Evolutionary conservation across 2,329 filamentous ascomycete species (phyloP), one percentile per base, ranked within the genome.

Genomic region (Ophiostoma fasciatum): DNA sequence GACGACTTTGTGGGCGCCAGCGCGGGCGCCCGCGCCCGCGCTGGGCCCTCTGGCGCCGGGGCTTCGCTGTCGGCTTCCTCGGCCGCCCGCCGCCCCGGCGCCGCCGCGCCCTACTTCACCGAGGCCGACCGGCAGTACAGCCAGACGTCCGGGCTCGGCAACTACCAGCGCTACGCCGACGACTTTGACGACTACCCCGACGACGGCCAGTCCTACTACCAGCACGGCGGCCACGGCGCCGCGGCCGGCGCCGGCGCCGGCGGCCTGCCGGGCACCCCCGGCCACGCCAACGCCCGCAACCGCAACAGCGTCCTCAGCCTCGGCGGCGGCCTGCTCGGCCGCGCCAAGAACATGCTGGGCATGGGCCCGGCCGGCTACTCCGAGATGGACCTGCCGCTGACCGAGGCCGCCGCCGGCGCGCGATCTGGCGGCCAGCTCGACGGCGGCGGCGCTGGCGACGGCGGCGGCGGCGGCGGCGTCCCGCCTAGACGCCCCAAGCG

Each of bases 301-400:
- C 72, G 90, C 48, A 94, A 93, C 55, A 96, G 87, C 57, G 81
- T 94, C 35, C 60, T 96, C 50, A 74, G 78, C 46, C 60, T 96
- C 50, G 87, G 88, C 42, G 87, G 88, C 42, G 87, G 88, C 14
- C 62, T 96, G 42, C 64, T 94, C 50, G 90, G 87, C 30, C 78
- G 71, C 51, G 80, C 88, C 28, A 96, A 93, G 64, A 87, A 81
- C 54, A 84, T 81, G 67, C 62, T 98, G 42, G 88, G 90, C 36
- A 85, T 94, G 76, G 79, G 74, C 17, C 70, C 44, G 25, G 9
- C 81, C 48, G 71, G 78, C 44, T 96, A 98, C 58, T 94, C 88
- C 23, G 90, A 96, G 60, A 98, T 98, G 90, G 88, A 98, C 54
- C 66, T 98, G 37, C 90, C 90, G 12, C 65, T 98, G 57, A 96